A percentile compares a stretch with the other conserved stretches of the same genome.
These are phyloP conservation scores for Penicillium salamii DNA, from an alignment of 495 filamentous ascomycete species.

Conservation along the genomic window DNA sequence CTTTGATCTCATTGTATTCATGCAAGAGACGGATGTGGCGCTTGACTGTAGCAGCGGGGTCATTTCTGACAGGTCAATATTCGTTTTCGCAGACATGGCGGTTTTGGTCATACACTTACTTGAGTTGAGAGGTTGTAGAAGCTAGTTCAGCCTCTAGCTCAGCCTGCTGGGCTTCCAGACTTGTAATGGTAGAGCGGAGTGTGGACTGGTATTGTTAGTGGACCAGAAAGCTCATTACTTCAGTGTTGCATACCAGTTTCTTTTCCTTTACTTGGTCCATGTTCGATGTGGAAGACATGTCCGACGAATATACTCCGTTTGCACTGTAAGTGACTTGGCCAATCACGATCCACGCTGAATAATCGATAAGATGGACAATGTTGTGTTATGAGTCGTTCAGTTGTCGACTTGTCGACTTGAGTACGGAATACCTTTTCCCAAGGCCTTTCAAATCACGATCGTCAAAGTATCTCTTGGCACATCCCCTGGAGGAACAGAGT, in stretches of 20 bases:
- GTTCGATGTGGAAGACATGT: background rate
- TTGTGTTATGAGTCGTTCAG: background rate
- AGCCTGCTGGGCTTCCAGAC: constrained; percentile 31
- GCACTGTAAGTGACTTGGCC: background rate
- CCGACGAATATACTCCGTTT: background rate
- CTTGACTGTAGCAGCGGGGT: constrained; percentile 50
- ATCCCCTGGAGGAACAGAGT: too few relatives aligned
- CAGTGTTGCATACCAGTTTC: constrained; percentile 16
- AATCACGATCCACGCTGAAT: constrained; percentile 17
- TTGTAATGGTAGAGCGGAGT: constrained; percentile 33
- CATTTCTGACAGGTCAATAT: constrained; percentile 15
- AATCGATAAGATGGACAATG: too few relatives aligned
- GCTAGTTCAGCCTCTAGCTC: constrained; percentile 31
- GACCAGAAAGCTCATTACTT: background rate
- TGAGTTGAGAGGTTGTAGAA: constrained; percentile 30
- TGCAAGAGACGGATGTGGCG: constrained; percentile 67
- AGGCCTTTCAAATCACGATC: background rate
- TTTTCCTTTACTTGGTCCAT: constrained; percentile 12
- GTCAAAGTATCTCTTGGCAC: too few relatives aligned
- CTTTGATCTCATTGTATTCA: constrained; percentile 77
- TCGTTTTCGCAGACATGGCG: too few relatives aligned
- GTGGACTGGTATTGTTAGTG: constrained; percentile 18
- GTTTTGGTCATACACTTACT: constrained; percentile 23
- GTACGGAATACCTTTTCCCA: too few relatives aligned
- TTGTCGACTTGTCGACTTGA: too few relatives aligned